These are phyloP conservation scores for Botrytis galanthina DNA, from an alignment of 2,329 filamentous ascomycete genomes.

Conservation along the genomic window DNA sequence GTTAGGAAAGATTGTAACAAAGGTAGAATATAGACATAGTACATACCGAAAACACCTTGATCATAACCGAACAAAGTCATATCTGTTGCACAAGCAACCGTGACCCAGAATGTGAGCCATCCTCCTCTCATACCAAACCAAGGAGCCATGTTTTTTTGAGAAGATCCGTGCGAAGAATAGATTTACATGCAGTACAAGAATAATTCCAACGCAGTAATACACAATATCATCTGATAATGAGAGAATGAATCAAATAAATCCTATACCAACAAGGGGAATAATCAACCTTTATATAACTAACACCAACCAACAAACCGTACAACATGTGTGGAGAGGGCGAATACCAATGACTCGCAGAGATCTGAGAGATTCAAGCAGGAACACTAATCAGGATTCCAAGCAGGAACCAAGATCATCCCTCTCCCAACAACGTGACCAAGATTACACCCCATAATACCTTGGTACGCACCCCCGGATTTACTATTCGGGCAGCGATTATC, in stretches of 20 bases:
- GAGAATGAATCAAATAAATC: background rate
- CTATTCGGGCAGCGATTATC: slow-evolving; percentile 2
- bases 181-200: slow-evolving; percentile 3
- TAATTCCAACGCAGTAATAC: background rate
- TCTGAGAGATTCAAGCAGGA: background rate
- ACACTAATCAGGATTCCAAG: background rate
- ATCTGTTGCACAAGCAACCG: slow-evolving; percentile 47
- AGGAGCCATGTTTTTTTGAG: slow-evolving; percentile 12
- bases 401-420: slow-evolving; percentile 1
- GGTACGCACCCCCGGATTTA: background rate
- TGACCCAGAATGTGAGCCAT: slow-evolving; percentile 58
- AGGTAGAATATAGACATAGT: background rate
- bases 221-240: background rate
- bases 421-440: slow-evolving; percentile 2
- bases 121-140: slow-evolving; percentile 54
- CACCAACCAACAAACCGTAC: background rate
- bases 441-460: background rate
- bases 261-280: background rate
- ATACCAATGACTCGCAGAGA: background rate
- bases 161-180: background rate
- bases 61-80: slow-evolving; percentile 47
- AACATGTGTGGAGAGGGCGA: background rate
- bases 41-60: slow-evolving; percentile 45
- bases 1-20: background rate
- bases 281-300: slow-evolving; percentile 12